Evolutionary conservation across 148 eudicot species (phyloP).

Genomic region (Vaccinium corymbosum): DNA sequence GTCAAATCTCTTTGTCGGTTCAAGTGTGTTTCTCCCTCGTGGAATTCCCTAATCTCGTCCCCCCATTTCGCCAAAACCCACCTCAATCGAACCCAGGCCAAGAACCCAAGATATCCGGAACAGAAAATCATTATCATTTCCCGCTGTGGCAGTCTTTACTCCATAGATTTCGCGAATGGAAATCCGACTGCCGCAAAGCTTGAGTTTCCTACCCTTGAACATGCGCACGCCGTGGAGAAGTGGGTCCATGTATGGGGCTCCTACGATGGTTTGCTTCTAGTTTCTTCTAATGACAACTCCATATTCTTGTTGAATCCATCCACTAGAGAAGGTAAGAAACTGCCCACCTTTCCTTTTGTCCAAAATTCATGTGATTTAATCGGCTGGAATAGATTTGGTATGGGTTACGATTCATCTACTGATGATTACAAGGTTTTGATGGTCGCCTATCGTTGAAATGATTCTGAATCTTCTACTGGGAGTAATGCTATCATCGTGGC

Average conservation of each 20-base stretch:
- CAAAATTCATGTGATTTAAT: too few relatives aligned
- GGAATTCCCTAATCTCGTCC: too few relatives aligned
- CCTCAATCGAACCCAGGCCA: too few relatives aligned
- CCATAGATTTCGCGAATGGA: neutral
- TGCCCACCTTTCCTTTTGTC: too few relatives aligned
- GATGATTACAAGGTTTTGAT: constrained; percentile 5
- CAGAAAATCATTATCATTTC: too few relatives aligned
- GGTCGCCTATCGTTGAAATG: neutral
- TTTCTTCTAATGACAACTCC: neutral
- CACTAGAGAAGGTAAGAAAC: neutral
- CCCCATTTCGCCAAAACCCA: too few relatives aligned
- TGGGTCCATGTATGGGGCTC: neutral
- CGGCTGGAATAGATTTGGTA: neutral
- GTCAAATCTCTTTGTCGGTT: too few relatives aligned
- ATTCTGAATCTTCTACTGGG: too few relatives aligned
- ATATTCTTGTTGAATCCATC: neutral
- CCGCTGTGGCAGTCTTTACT: neutral
- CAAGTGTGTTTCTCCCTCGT: too few relatives aligned
- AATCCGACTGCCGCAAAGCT: neutral
- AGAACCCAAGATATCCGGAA: too few relatives aligned
- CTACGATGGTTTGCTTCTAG: neutral
- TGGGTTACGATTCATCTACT: neutral
- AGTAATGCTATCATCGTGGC: neutral
- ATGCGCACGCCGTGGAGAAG: too few relatives aligned
- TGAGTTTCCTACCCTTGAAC: neutral